Conservation (phyloP, 441 rosid genomes). For the Brassica hybrid region DNA sequence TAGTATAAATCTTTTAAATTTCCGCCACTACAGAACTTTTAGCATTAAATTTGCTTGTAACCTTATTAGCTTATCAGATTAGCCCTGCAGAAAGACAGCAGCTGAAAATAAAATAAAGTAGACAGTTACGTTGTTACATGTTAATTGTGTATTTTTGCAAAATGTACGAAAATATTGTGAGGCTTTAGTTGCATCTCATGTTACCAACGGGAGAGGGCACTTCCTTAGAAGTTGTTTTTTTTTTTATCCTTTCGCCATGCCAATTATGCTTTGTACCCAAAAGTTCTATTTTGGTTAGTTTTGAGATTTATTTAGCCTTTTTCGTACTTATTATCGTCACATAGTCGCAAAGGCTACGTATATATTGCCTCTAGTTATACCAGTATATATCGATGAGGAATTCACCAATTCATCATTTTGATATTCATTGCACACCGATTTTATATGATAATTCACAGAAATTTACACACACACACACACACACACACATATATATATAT, state of each 20-base stretch:
- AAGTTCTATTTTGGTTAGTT: constrained; percentile 26
- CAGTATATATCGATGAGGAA: background rate
- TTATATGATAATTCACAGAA: background rate
- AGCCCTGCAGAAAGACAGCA: constrained; percentile 39
- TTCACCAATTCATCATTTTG: background rate
- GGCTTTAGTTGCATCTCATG: constrained; percentile 32
- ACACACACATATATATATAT: too few relatives aligned
- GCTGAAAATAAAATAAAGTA: constrained; percentile 37
- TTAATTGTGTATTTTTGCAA: constrained; percentile 14
- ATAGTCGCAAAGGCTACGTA: constrained; percentile 21
- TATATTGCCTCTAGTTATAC: constrained; percentile 4
- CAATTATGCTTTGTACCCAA: constrained; percentile 30
- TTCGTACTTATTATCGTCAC: constrained; percentile 32
- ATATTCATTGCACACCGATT: background rate
- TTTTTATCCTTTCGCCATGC: constrained; percentile 33
- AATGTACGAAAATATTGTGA: constrained; percentile 33
- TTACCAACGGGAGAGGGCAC: constrained; percentile 35
- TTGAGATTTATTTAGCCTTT: constrained; percentile 39
- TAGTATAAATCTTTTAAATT: background rate
- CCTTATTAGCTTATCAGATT: constrained; percentile 42
- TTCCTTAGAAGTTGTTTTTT: background rate
- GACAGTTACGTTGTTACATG: constrained; percentile 33
- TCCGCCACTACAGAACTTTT: constrained; percentile 37
- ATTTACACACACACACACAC: too few relatives aligned
- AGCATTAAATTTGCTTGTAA: constrained; percentile 44